A percentile compares a stretch with the other conserved stretches of the same genome.
Conservation (phyloP, 352 stramenopile species). For the Pythium insidiosum region DNA sequence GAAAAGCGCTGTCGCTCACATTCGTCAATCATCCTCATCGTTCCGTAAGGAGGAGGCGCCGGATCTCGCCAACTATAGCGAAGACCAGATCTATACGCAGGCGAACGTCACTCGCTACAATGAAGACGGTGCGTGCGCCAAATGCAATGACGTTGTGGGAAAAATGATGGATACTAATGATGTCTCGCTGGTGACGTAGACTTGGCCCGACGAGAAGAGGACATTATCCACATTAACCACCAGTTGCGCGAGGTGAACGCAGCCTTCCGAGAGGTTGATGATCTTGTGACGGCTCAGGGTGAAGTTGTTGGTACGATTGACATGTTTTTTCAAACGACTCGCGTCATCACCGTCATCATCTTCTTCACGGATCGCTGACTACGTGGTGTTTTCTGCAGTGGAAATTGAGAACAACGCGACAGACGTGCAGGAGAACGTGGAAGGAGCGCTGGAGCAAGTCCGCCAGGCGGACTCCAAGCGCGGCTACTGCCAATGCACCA, state of each 20-base stretch:
- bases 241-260: slow-evolving; percentile 33
- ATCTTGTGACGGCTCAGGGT: slow-evolving; percentile 23
- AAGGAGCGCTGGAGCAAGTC: slow-evolving; percentile 19
- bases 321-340: no score
- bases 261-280: slow-evolving; percentile 28
- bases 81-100: slow-evolving; percentile 33
- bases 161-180: not conserved
- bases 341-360: no score
- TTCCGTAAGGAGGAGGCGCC: slow-evolving; percentile 15
- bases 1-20: slow-evolving; percentile 19
- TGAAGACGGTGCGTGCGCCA: slow-evolving; percentile 20
- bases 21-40: slow-evolving; percentile 24
- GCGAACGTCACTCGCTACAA: slow-evolving; percentile 27
- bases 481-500: slow-evolving; percentile 23
- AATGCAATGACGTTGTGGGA: not conserved
- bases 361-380: no score
- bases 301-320: slow-evolving; percentile 24
- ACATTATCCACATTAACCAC: slow-evolving; percentile 35
- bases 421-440: slow-evolving; percentile 16
- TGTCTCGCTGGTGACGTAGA: slow-evolving; percentile 6
- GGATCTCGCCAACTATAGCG: slow-evolving; percentile 21
- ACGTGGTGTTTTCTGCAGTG: slow-evolving; percentile 12
- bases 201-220: slow-evolving; percentile 24
- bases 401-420: slow-evolving; percentile 22
- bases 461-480: slow-evolving; percentile 22